Evolutionary conservation across 768 basidiomycete genomes (phyloP), one percentile per base, ranked within the genome.

Genomic region (Hericium alpestre): DNA sequence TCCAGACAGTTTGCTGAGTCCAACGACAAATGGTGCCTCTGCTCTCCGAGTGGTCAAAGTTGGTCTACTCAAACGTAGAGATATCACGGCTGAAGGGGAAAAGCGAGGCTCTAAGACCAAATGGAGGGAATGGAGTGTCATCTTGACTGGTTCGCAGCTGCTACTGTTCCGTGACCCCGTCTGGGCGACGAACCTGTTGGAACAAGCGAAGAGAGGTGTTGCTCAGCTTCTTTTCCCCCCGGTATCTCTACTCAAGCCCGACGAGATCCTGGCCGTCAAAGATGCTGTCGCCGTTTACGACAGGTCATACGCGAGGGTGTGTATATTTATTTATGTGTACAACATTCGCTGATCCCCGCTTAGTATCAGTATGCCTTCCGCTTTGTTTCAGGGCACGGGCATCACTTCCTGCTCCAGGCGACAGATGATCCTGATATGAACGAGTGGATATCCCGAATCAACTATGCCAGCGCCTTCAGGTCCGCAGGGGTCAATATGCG

Each of bases 381-480:
- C 22, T 79, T 97, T 57, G 75, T 83, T 25, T 76, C 90, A 66
- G 76, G 83, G 23, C 81, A 87, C 63, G 84, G 90, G 11, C 86
- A 90, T 1, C 88, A 92, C 62, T 81, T 87, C 58, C 79, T 98
- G 39, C 75, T 97, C 18, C 90, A 92, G 65, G 79, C 88, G 6
- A 65, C 75, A 12, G 76, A 80, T 63, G 83, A 85, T 58, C 69
- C 73, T 47, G 90, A 93, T 57, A 78, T 90, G 73, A 87, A 93
- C 63, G 81, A 86, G 60, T 99, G 96, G 96, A 84, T 98, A 60
- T 79, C 86, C 13, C 76, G 79, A 37, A 92, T 98, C 66, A 99
- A 99, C 71, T 98, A 96, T 66, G 93, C 93, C 2, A 87, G 91
- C 58, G 77, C 90, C 5, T 98, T 96, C 80, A 93, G 87, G 71